Base-by-base conservation (phyloP, 73 alveolate genomes). In the Paramecium primaurelia region DNA sequence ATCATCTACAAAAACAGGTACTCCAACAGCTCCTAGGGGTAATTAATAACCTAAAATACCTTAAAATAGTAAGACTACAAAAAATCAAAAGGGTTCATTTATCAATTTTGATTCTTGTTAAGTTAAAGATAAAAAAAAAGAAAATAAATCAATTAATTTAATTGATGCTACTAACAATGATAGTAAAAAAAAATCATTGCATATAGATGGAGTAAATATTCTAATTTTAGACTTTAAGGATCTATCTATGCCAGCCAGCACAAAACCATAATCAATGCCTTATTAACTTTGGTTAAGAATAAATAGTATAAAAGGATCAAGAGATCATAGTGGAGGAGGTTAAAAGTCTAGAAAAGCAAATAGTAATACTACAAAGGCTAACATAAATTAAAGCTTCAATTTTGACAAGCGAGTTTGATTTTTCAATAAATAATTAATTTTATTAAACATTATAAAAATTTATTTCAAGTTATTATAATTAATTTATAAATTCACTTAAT, bases 11-110 rank as follows among this genome's bases (percentile, higher is more conserved):
- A 22, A 22, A 22, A 22, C 25, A 22, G 25, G 34, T 0, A 68
- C 85, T 68, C 88, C 88, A 32, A 75, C 88, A 10, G 88, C 88
- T n/a, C 68, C 0, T n/a, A 75, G 88, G 18, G 88, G 88, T 18
- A 75, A 18, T 36, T 75, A 71, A n/a, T 75, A 75, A 75, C 40
- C 30, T 22, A 75, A 75, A 40, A 75, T 75, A 59, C 49, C 49
- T 7, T 40, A 40, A 7, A 40, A 40, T 40, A 40, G 49, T 71
- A 71, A 11, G 54, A 28, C 54, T 32, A 71, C 86, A 8, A 71
- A 71, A 71, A 30, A 30, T 37, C 20, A 37, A 71, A 71, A 71
- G 58, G 2, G 6, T 30, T 71, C 58, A 3, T 22, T 8, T 71
- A 8, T 8, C 30, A 71, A 11, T 34, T 71, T 71, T 12, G 86